Base-by-base conservation (phyloP, 1,284 basidiomycete genomes). In the Vanrija pseudolonga region DNA sequence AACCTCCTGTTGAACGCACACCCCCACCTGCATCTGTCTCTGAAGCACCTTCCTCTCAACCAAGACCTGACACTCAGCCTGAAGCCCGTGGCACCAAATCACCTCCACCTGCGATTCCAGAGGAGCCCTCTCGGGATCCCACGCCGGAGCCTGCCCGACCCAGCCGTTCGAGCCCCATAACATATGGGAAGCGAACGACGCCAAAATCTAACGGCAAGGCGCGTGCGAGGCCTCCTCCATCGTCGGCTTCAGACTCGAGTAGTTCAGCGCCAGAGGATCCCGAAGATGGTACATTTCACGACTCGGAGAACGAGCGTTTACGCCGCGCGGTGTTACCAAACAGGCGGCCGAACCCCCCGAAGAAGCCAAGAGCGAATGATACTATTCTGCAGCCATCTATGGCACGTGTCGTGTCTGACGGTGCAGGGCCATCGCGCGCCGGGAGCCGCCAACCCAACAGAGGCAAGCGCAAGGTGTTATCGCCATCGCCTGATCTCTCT, bases 221-320 rank as follows among this genome's bases (percentile, higher is more conserved):
- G 12, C 32, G 32, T 32, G 32, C 32, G 4, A 12, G 32, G 12
- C 32, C 32, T 15, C 32, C 32, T 32, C 32, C 32, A 15, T 32
- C 32, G 14, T 32, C 22, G 1, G 41, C 19, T 17, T 47, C 48
- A 4, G 48, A 43, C 28, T 45, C 41, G n/a, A 66, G 61, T 42
- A 57, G 60, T 22, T 51, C 60, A 0, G 53, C 38, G 3, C 47
- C 56, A 2, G 53, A 58, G 14, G 66, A 66, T 24, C 47, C 57
- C 11, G 55, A 62, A 11, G 66, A 68, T 46, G 37, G 55, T 23
- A 62, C 66, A 3, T 60, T 56, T 28, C 42, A 38, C 7, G n/a
- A 40, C n/a, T 20, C 39, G 2, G 32, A 32, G 14, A 12, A 32
- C 4, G 32, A 32, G 12, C 8, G 11, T 1, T 26, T 26, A 26